A percentile compares a stretch with the other conserved stretches of the same genome.
Evolutionary conservation across 2,329 filamentous ascomycete species (phyloP).

Genomic region (Diaporthe citrichinensis): DNA sequence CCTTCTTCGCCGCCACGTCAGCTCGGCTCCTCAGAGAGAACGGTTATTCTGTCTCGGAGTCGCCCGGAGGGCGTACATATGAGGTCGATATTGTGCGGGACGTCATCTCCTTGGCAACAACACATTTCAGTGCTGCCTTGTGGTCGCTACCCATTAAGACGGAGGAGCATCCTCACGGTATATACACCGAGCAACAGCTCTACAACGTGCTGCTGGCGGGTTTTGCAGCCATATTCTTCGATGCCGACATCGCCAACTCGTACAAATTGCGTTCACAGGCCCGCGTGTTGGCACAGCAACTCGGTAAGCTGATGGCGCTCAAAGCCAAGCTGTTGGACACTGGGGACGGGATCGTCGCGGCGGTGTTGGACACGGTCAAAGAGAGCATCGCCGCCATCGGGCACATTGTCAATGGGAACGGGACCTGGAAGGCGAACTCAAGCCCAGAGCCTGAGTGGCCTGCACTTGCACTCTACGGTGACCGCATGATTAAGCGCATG

Average conservation of each 20-base stretch:
- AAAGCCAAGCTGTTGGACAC: neutral
- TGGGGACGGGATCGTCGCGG: neutral
- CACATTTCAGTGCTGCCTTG: slow-evolving; percentile 68
- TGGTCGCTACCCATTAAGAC: slow-evolving; percentile 70
- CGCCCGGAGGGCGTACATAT: slow-evolving; percentile 61
- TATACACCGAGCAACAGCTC: slow-evolving; percentile 70
- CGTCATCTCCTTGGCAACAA: slow-evolving; percentile 67
- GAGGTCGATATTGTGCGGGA: slow-evolving; percentile 70
- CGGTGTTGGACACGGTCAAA: slow-evolving; percentile 49
- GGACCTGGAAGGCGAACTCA: neutral
- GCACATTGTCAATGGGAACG: neutral
- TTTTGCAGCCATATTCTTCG: slow-evolving; percentile 70
- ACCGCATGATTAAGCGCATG: slow-evolving; percentile 68
- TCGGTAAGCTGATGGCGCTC: neutral
- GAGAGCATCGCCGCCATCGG: neutral
- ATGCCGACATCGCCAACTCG: slow-evolving; percentile 69
- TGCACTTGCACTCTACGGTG: slow-evolving; percentile 68
- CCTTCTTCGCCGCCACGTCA: slow-evolving; percentile 9
- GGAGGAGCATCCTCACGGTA: slow-evolving; percentile 61
- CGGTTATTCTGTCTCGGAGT: slow-evolving; percentile 43
- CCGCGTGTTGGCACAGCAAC: slow-evolving; percentile 58
- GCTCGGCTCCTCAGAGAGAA: neutral
- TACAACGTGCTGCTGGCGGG: slow-evolving; percentile 70
- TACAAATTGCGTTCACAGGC: slow-evolving; percentile 68
- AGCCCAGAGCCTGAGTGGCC: slow-evolving; percentile 48